A percentile compares a stretch with the other conserved stretches of the same genome.
phyloP scores from a whole-genome alignment of 768 basidiomycete genomes.

The Mycena indigotica region DNA sequence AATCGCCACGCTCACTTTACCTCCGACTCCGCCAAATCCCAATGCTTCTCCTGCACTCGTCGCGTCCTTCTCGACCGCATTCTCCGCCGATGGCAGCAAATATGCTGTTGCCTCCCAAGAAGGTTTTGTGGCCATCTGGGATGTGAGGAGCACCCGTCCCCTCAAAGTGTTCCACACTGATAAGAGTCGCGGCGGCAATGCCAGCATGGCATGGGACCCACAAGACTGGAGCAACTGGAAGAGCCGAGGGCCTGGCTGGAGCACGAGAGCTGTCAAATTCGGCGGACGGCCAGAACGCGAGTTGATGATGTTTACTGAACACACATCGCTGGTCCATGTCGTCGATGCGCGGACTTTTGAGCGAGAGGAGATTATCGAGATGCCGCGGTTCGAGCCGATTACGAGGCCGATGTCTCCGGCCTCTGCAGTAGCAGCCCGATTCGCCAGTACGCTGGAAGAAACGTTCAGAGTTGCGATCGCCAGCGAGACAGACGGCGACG shows the following conservation, averaged over 20 bases:
- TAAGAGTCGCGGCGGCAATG: constrained; percentile 43
- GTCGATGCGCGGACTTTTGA: constrained; percentile 88
- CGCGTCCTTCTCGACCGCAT: constrained; percentile 81
- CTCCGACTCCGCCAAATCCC: constrained; percentile 41
- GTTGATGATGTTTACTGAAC: constrained; percentile 90
- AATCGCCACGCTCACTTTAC: constrained; percentile 69
- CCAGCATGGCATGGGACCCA: constrained; percentile 56
- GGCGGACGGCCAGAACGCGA: constrained; percentile 67
- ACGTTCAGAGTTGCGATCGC: constrained; percentile 49
- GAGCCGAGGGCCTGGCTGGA: constrained; percentile 75
- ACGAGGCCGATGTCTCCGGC: constrained; percentile 2
- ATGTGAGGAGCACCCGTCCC: constrained; percentile 73
- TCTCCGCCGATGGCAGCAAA: constrained; percentile 72
- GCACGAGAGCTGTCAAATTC: constrained; percentile 86
- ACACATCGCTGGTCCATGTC: constrained; percentile 79
- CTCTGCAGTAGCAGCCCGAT: constrained; percentile 22
- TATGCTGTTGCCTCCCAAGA: constrained; percentile 86
- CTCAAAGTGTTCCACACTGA: constrained; percentile 69
- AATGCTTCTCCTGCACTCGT: constrained; percentile 50
- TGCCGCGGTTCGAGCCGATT: constrained; percentile 43
- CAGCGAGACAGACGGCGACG: constrained; percentile 32
- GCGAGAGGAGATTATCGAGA: constrained; percentile 65
- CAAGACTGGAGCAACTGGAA: constrained; percentile 67
- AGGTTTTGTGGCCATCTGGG: constrained; percentile 80
- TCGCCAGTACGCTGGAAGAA: constrained; percentile 57